Evolutionary conservation across 352 stramenopile species (phyloP).

Genomic region (Poterioochromonas sp.): DNA sequence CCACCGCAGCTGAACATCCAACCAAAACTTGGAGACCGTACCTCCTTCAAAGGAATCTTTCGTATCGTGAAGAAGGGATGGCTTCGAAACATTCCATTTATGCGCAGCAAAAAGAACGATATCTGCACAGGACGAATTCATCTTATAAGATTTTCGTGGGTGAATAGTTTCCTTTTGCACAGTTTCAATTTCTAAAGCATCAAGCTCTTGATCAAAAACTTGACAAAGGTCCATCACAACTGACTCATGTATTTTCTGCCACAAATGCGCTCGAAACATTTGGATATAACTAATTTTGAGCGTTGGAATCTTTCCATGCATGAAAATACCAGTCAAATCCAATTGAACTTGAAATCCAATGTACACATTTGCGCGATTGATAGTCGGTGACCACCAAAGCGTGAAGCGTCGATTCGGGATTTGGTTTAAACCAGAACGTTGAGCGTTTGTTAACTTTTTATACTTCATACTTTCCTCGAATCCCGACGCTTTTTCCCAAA

Average conservation of each 20-base stretch:
- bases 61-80: conserved; percentile 77
- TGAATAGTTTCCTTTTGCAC: conserved; percentile 99
- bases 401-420: conserved; percentile 99
- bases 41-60: conserved; percentile 94
- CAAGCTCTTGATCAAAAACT: conserved; percentile 98
- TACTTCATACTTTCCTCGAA: conserved; percentile 91
- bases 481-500: conserved; percentile 98
- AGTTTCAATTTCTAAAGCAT: conserved; percentile 98
- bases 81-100: conserved; percentile 92
- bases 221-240: conserved; percentile 62
- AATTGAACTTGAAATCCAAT: conserved; percentile 98
- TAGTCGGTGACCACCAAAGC: conserved; percentile 99
- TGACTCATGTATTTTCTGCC: conserved; percentile 99
- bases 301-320: conserved; percentile 99
- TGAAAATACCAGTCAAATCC: conserved; percentile 99
- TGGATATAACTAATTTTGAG: conserved; percentile 96
- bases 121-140: conserved; percentile 99
- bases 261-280: conserved; percentile 97
- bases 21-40: conserved; percentile 97
- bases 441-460: conserved; percentile 99
- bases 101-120: conserved; percentile 96
- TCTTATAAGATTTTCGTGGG: conserved; percentile 99
- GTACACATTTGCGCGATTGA: conserved; percentile 99
- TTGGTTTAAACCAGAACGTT: conserved; percentile 98
- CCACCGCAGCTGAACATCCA: conserved; percentile 99